Base-by-base conservation (phyloP, 805 yeast species). In the Lipomyces spencermartinsiae region DNA sequence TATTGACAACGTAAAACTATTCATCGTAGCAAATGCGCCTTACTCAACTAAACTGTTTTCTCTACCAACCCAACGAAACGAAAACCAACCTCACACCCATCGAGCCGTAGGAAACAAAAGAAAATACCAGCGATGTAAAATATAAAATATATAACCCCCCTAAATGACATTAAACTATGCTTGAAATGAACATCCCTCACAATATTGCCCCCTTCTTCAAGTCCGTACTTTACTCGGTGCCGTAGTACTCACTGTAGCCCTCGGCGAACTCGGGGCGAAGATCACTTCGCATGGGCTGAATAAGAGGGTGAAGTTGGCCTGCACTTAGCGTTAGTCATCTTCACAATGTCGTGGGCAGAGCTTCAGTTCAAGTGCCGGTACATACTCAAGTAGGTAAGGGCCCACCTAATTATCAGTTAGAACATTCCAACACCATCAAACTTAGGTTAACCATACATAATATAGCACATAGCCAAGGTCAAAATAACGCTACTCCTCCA, bases 231-330 rank as follows among this genome's bases (percentile, higher is more conserved):
- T 69, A 67, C 53, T 68, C 71, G 61, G 49, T 64, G 56, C 63
- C 70, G 53, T 53, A 37, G 72, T 69, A 68, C 67, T 69, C 72
- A 60, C 63, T 57, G 66, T 68, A 69, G 31, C 72, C 72, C 63
- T 80, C 83, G n/a, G 83, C 83, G 71, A 75, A 85, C 78, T 91
- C 97, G 35, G 94, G 95, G 81, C 97, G 87, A 78, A 92, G 81
- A 75, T 92, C 96, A 2, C 93, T 86, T 75, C 97, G 87, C 79
- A 90, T 89, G 61, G 97, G 97, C 59, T 86, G 91, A 66, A 91
- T 93, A 75, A 92, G 83, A 12, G 97, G 97, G 79, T 92, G 96
- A 66, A 92, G 81, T 77, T 92, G 97, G 61, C 83, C 81, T 73
- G 59, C 29, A 12, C 29, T 35, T 12, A 10, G 9, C 12, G 68